phyloP scores from a whole-genome alignment of 202 grass and related monocot species.

The Carex arenaria region DNA sequence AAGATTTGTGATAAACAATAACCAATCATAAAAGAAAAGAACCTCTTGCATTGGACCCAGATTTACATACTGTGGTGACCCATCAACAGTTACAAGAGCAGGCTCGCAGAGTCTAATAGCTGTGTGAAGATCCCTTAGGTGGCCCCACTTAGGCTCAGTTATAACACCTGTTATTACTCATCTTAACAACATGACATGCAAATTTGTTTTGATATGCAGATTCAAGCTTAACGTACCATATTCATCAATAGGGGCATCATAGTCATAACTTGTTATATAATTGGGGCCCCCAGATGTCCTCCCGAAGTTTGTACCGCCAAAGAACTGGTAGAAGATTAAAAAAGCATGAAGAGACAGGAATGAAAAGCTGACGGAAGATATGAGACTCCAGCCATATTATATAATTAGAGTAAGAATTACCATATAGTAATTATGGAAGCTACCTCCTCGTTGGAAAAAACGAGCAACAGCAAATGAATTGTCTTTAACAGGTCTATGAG shows the following conservation, averaged over 20 bases:
- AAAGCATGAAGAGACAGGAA: slow-evolving; percentile 4
- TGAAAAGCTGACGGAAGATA: slow-evolving; percentile 6
- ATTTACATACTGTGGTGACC: slow-evolving; percentile 77
- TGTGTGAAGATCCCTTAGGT: slow-evolving; percentile 44
- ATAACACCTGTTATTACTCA: slow-evolving; percentile 32
- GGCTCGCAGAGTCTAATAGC: slow-evolving; percentile 43
- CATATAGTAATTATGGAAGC: slow-evolving; percentile 99
- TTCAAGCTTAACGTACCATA: slow-evolving; percentile 33
- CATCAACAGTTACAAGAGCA: slow-evolving; percentile 48
- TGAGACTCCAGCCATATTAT: not conserved
- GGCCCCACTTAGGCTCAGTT: slow-evolving; percentile 46
- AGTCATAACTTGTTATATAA: slow-evolving; percentile 49
- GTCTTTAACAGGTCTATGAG: slow-evolving; percentile 81
- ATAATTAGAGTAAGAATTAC: slow-evolving; percentile 38
- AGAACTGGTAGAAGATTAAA: slow-evolving; percentile 28
- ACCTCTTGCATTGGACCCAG: slow-evolving; percentile 93
- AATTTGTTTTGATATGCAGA: slow-evolving; percentile 5
- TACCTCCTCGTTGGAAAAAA: slow-evolving; percentile 92
- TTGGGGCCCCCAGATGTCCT: slow-evolving; percentile 45
- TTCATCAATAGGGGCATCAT: slow-evolving; percentile 54
- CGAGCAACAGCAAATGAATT: slow-evolving; percentile 96
- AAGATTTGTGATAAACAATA: slow-evolving; percentile 12
- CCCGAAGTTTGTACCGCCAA: slow-evolving; percentile 52
- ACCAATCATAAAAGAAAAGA: slow-evolving; percentile 18
- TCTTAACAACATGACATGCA: slow-evolving; percentile 4